Percentiles rank a stretch among this genome's conserved stretches.
phyloP scores from a whole-genome alignment of 2,329 filamentous ascomycete species.

The Aspergillus ustus region DNA sequence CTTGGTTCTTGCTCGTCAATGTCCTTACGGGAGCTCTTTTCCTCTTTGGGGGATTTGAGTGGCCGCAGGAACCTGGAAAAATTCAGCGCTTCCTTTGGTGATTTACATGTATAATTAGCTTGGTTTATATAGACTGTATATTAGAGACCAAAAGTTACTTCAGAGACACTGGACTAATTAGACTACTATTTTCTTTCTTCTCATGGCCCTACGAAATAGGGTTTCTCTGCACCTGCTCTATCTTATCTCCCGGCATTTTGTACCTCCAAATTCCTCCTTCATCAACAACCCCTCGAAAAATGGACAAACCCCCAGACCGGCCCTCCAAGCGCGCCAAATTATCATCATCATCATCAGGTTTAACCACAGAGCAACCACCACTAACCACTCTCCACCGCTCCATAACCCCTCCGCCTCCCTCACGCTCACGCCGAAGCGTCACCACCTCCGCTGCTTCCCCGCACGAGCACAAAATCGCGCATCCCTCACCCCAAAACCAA shows the following conservation, averaged over 20 bases:
- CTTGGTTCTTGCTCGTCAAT: conserved; percentile 59
- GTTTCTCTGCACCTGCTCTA: not conserved
- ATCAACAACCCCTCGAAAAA: not conserved
- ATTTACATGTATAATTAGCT: conserved; percentile 35
- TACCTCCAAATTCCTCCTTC: conserved; percentile 3
- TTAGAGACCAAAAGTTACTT: not conserved
- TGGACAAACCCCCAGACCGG: conserved; percentile 12
- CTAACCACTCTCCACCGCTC: conserved; percentile 36
- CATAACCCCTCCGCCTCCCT: conserved; percentile 32
- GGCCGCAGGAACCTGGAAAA: conserved; percentile 35
- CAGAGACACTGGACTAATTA: not conserved
- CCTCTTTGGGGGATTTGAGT: conserved; percentile 30
- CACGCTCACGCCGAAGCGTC: conserved; percentile 14
- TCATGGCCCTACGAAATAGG: not conserved
- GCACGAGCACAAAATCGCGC: not conserved
- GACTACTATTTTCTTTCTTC: not conserved
- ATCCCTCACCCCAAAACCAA: not conserved
- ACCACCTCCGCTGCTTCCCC: not conserved
- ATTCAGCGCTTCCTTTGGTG: conserved; percentile 72
- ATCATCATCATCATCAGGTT: conserved; percentile 7
- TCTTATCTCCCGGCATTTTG: conserved; percentile 9
- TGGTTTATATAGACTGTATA: conserved; percentile 14
- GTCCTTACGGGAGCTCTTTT: conserved; percentile 35
- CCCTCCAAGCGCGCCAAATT: conserved; percentile 22
- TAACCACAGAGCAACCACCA: not conserved